Base-by-base conservation (phyloP, 805 yeast species). In the Hemisphaericaspora nanyangensis region DNA sequence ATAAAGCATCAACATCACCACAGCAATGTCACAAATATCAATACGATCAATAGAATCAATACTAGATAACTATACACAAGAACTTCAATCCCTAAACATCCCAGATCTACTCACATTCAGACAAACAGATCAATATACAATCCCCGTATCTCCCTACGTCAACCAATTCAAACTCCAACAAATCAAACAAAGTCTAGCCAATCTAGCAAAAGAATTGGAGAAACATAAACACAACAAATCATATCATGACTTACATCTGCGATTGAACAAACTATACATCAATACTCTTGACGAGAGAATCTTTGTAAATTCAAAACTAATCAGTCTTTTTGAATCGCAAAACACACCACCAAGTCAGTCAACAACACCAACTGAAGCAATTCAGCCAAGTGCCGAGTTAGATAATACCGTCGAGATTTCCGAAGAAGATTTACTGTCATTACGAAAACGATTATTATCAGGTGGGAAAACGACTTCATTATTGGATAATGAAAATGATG, bases 371-470 rank as follows among this genome's bases (percentile, higher is more conserved):
- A 29, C 18, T 3, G n/a, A 8, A 15, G 17, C 8, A 17, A 3
- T n/a, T 3, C 20, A 30, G 5, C 20, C n/a, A 22, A 22, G 26
- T 7, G 26, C 10, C 26, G 10, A 22, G 7, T 22, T 7, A n/a
- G n/a, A n/a, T n/a, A n/a, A n/a, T n/a, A n/a, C n/a, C n/a, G n/a
- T n/a, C n/a, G n/a, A n/a, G n/a, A 17, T n/a, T n/a, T 8, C 31
- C 10, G 42, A 28, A 3, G 54, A 54, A 25, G 57, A 55, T 33
- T 42, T 57, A 34, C 33, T 47, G 1, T 48, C 54, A 2, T 46
- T 60, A 24, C 43, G 65, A 5, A 46, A 50, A 30, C 38, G 65
- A 33, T 44, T 60, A 18, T 47, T 60, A 7, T 42, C 58, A 2
- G 58, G 55, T 3, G 60, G 59, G 3, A 48, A 31, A 26, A 30